Percentiles rank a stretch among this genome's conserved stretches.
phyloP scores from a whole-genome alignment of 2,329 filamentous ascomycete species.

The Botrytis squamosa region DNA sequence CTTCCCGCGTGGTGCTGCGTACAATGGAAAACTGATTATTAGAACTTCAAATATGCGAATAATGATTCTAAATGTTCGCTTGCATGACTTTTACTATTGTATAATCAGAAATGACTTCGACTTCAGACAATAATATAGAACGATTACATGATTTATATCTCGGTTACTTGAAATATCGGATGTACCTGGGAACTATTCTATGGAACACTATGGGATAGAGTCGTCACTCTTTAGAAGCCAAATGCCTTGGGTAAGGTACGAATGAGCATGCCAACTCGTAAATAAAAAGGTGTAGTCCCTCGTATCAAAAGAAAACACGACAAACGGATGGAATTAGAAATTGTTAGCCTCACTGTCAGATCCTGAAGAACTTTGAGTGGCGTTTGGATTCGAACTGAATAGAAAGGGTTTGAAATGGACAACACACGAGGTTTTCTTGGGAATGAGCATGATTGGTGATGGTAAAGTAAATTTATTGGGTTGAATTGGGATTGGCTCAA shows the following conservation, averaged over 20 bases:
- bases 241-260: neutral
- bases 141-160: neutral
- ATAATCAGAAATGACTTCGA: neutral
- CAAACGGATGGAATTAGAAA: neutral
- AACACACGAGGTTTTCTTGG: neutral
- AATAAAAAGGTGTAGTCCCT: neutral
- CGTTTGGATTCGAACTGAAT: neutral
- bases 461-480: neutral
- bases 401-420: neutral
- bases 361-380: neutral
- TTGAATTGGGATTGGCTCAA: neutral
- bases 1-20: neutral
- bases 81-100: fast-evolving
- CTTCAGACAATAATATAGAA: neutral
- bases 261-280: neutral
- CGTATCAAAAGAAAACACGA: neutral
- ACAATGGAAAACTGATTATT: neutral
- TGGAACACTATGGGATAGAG: neutral
- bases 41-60: neutral
- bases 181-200: neutral
- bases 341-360: neutral
- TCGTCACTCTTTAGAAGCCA: neutral
- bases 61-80: neutral
- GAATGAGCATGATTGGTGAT: neutral
- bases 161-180: neutral